Conservation (phyloP, 129 eudicot genomes). For the Gnaphalium uliginosum region DNA sequence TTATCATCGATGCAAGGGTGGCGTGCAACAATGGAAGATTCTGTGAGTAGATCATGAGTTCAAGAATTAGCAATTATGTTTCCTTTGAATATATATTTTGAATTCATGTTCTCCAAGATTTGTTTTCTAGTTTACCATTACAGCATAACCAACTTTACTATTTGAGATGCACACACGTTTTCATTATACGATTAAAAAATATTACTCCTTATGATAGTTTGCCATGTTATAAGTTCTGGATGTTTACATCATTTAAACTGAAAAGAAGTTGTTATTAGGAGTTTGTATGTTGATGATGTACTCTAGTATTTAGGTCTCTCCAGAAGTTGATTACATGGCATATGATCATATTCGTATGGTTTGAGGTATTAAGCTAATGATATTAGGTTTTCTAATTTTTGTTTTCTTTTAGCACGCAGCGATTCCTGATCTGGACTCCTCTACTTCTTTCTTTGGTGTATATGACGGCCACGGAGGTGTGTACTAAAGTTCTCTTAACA, state of each 20-base stretch:
- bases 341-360: background rate
- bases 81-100: background rate
- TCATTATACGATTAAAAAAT: background rate
- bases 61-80: background rate
- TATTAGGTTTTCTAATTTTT: too few relatives aligned
- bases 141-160: background rate
- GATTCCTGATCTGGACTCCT: conserved; percentile 78
- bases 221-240: background rate
- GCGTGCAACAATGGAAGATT: conserved; percentile 98
- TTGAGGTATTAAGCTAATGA: background rate
- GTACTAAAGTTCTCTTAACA: background rate
- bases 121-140: background rate
- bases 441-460: conserved; percentile 79
- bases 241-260: background rate
- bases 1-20: conserved; percentile 98
- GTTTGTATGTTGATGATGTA: background rate
- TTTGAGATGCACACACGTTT: background rate
- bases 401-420: conserved; percentile 84
- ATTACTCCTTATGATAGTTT: background rate
- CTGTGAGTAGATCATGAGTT: conserved; percentile 56
- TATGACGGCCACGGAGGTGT: conserved; percentile 99
- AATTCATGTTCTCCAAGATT: background rate
- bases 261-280: background rate
- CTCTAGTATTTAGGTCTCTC: background rate
- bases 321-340: background rate